Evolutionary conservation across 192 early-diverging fungal species (phyloP).

Genomic region (Coemansia erecta): DNA sequence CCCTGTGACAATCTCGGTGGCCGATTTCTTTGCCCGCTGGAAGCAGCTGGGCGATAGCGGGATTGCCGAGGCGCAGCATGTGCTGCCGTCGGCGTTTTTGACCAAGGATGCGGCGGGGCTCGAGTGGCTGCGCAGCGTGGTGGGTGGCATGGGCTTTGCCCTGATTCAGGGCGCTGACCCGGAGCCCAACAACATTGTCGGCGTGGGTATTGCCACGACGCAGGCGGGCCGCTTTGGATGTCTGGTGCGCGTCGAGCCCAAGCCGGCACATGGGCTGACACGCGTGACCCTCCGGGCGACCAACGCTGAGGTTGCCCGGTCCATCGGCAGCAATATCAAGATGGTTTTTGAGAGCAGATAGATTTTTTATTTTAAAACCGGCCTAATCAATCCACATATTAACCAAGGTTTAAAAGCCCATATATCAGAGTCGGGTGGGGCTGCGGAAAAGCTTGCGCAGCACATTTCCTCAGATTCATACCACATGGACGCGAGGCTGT

Average conservation of each 20-base stretch:
- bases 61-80: constrained; percentile 68
- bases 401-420: too few relatives aligned
- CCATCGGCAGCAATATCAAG: constrained; percentile 30
- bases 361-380: background rate
- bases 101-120: constrained; percentile 39
- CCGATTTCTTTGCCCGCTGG: constrained; percentile 90
- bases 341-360: constrained; percentile 34
- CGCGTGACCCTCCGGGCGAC: constrained; percentile 89
- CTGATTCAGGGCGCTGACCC: constrained; percentile 83
- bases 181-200: constrained; percentile 85
- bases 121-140: constrained; percentile 55
- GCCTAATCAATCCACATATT: background rate
- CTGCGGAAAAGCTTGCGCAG: too few relatives aligned
- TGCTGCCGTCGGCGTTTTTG: constrained; percentile 38
- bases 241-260: constrained; percentile 86
- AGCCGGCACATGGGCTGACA: constrained; percentile 80
- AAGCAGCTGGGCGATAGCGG: constrained; percentile 89
- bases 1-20: constrained; percentile 68
- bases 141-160: constrained; percentile 71
- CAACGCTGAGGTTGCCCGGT: constrained; percentile 70
- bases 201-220: constrained; percentile 81
- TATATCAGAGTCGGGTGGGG: too few relatives aligned
- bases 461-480: too few relatives aligned
- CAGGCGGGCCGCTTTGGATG: constrained; percentile 85
- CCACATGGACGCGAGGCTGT: too few relatives aligned